These are phyloP conservation scores for Hypsizygus ulmarius DNA, from an alignment of 1,284 basidiomycete genomes.

Conservation along the genomic window DNA sequence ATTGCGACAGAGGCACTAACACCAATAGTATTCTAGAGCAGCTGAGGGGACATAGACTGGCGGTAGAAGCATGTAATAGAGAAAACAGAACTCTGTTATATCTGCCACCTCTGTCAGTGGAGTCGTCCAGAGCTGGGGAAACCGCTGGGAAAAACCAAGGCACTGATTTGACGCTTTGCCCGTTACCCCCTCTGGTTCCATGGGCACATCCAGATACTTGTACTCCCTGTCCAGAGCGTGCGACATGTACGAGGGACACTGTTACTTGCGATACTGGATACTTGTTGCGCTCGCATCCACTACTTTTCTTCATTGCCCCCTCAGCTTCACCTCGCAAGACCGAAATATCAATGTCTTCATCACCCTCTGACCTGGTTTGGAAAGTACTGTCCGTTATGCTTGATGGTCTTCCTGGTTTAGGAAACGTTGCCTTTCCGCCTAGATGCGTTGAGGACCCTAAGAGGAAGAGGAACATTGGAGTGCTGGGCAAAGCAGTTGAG, in stretches of 20 bases:
- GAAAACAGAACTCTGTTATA: conserved; percentile 45
- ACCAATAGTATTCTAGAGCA: conserved; percentile 63
- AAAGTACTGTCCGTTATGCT: conserved; percentile 43
- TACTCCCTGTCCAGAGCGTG: conserved; percentile 84
- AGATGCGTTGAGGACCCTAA: conserved; percentile 81
- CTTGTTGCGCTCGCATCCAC: conserved; percentile 62
- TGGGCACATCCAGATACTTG: conserved; percentile 70
- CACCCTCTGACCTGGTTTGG: conserved; percentile 44
- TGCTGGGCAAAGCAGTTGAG: conserved; percentile 75
- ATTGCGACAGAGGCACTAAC: conserved; percentile 67
- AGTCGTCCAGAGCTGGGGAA: conserved; percentile 17
- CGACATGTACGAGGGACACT: conserved; percentile 62
- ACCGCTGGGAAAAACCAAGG: not conserved
- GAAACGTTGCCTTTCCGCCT: conserved; percentile 78
- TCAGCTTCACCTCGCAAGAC: conserved; percentile 35
- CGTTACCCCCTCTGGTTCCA: conserved; percentile 52
- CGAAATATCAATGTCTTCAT: conserved; percentile 36
- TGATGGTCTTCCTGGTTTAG: conserved; percentile 78
- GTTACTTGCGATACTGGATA: conserved; percentile 76
- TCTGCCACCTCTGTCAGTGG: conserved; percentile 18
- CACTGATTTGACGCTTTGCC: conserved; percentile 43
- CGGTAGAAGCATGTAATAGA: conserved; percentile 58
- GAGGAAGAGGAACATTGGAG: conserved; percentile 76
- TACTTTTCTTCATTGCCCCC: conserved; percentile 54
- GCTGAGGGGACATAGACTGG: conserved; percentile 42